phyloP scores from a whole-genome alignment of 192 early-diverging fungal genomes.

The Oehlia diaphana region DNA sequence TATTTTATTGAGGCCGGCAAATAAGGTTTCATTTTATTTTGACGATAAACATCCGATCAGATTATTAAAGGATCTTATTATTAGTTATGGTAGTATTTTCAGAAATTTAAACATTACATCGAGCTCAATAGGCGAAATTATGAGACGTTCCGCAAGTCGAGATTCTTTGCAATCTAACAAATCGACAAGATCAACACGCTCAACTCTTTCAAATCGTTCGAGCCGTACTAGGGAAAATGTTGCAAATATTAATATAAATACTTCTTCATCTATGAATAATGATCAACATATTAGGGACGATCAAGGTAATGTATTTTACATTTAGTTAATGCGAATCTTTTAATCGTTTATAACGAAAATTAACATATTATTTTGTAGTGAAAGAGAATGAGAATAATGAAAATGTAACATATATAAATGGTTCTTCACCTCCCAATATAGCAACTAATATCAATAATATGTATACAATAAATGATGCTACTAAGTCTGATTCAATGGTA shows the following conservation, averaged over 20 bases:
- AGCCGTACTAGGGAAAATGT: not conserved
- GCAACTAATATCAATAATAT: not conserved
- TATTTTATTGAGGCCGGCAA: constrained; percentile 46
- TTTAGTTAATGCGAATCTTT: not conserved
- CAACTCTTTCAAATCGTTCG: not conserved
- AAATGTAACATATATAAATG: not conserved
- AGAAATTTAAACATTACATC: not conserved
- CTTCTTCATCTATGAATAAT: not conserved
- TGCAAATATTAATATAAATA: not conserved
- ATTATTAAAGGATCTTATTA: constrained; percentile 40
- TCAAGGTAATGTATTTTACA: not conserved
- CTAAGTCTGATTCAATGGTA: not conserved
- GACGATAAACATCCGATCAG: constrained; percentile 44
- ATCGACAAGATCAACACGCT: not conserved
- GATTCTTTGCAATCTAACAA: constrained; percentile 8
- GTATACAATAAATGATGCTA: not conserved
- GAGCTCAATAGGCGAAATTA: constrained; percentile 1
- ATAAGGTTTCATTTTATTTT: constrained; percentile 42
- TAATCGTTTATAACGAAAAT: not conserved
- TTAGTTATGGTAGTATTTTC: constrained; percentile 19
- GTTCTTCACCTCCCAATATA: not conserved
- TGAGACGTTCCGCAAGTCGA: constrained; percentile 8
- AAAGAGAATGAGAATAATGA: not conserved
- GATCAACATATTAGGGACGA: not conserved
- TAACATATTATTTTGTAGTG: not conserved